A percentile compares a stretch with the other conserved stretches of the same genome.
phyloP scores from a whole-genome alignment of 495 filamentous ascomycete species.

The Talaromyces borbonicus region DNA sequence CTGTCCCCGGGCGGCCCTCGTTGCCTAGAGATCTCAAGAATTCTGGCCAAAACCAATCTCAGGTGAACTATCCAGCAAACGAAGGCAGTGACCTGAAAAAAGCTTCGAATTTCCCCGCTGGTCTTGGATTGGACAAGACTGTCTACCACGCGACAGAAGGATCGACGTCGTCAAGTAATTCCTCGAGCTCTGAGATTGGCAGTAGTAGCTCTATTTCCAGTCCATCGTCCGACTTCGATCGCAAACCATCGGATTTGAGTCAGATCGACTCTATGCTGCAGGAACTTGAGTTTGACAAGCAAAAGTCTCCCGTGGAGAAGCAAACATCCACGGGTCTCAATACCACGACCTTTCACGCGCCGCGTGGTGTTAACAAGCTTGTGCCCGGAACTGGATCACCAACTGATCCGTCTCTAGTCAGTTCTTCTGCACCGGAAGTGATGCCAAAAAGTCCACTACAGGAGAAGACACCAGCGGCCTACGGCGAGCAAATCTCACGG shows the following conservation, averaged over 20 bases:
- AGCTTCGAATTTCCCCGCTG: slow-evolving; percentile 31
- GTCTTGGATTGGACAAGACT: slow-evolving; percentile 35
- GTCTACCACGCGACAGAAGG: slow-evolving; percentile 54
- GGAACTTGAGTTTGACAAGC: slow-evolving; percentile 13
- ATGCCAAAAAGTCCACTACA: slow-evolving; percentile 6
- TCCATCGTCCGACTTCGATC: slow-evolving; percentile 30
- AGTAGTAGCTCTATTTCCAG: slow-evolving; percentile 67
- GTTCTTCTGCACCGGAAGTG: slow-evolving; percentile 10
- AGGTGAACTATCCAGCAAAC: slow-evolving; percentile 5
- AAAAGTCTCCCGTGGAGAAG: not conserved
- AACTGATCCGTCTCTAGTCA: slow-evolving; percentile 44
- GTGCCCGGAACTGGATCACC: slow-evolving; percentile 41
- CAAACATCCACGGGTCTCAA: not conserved
- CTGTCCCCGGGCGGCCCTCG: slow-evolving; percentile 1
- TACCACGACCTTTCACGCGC: not conserved
- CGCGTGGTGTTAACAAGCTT: not conserved
- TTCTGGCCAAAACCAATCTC: slow-evolving; percentile 1
- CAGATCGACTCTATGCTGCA: slow-evolving; percentile 29
- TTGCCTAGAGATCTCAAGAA: slow-evolving; percentile 12
- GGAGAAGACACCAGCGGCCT: slow-evolving; percentile 1
- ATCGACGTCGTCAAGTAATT: slow-evolving; percentile 62
- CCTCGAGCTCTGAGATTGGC: slow-evolving; percentile 50
- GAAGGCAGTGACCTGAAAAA: slow-evolving; percentile 16
- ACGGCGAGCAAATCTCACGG: slow-evolving; percentile 10
- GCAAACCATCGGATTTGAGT: slow-evolving; percentile 24